Conservation (phyloP, 225 moss, liverwort and hornwort genomes). For the Pseudoscleropodium purum region DNA sequence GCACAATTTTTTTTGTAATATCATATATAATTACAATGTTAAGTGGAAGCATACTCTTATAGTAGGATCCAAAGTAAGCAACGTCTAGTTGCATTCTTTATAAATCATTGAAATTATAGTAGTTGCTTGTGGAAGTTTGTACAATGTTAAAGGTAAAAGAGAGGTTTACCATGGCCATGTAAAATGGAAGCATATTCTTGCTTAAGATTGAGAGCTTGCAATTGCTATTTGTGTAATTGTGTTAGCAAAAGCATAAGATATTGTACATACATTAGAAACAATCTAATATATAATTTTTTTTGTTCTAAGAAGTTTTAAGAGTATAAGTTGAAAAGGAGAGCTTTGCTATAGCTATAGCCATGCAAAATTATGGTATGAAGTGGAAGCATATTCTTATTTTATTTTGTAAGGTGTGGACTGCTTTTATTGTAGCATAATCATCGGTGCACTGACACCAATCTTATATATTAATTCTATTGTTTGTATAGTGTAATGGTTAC, state of each 20-base stretch:
- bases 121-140: no score
- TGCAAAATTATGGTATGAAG: not conserved
- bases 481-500: no score
- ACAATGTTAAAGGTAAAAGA: no score
- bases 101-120: no score
- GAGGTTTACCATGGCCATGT: no score
- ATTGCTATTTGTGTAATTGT: not conserved
- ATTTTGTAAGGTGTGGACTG: not conserved
- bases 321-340: no score
- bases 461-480: no score
- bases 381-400: not conserved
- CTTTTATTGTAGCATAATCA: not conserved
- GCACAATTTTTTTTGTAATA: not conserved
- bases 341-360: no score
- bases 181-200: not conserved
- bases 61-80: no score
- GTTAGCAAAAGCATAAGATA: not conserved
- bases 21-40: not conserved
- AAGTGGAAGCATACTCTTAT: no score
- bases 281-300: not conserved
- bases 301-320: no score
- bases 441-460: not conserved
- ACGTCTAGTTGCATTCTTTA: no score
- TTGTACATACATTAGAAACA: rapidly evolving
- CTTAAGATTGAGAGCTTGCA: not conserved